These are phyloP conservation scores for Gossypioides kirkii DNA, from an alignment of 345 rosid species.

Conservation along the genomic window DNA sequence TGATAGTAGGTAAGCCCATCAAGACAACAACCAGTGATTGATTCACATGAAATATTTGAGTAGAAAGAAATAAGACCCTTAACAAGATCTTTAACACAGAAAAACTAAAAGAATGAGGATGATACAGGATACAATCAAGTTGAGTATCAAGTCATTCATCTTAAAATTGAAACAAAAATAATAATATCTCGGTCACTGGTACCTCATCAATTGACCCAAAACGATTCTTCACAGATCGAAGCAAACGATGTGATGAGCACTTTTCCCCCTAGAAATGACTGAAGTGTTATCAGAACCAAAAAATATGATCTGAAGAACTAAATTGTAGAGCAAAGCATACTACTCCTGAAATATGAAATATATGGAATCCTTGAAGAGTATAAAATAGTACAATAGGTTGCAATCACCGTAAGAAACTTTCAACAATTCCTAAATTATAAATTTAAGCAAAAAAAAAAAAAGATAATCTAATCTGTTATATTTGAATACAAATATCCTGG, in stretches of 20 bases:
- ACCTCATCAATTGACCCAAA: conserved; percentile 96
- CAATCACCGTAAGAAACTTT: not conserved
- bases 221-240: conserved; percentile 91
- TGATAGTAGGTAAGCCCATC: conserved; percentile 21
- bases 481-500: not conserved
- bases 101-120: not conserved
- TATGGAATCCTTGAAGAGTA: not conserved
- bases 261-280: conserved; percentile 69
- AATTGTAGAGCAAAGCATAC: not conserved
- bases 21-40: not conserved
- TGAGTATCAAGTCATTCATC: not conserved
- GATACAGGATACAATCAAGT: not conserved
- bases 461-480: not conserved
- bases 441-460: not conserved
- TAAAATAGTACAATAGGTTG: not conserved
- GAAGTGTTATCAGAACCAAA: not conserved
- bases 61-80: not conserved
- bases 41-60: not conserved
- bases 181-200: conserved; percentile 11
- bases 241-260: conserved; percentile 74
- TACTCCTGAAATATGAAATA: not conserved
- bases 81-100: conserved; percentile 3
- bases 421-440: not conserved
- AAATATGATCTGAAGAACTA: not conserved
- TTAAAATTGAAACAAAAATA: not conserved